phyloP scores from a whole-genome alignment of 2,329 filamentous ascomycete species.

The Sporothrix variecibatus region DNA sequence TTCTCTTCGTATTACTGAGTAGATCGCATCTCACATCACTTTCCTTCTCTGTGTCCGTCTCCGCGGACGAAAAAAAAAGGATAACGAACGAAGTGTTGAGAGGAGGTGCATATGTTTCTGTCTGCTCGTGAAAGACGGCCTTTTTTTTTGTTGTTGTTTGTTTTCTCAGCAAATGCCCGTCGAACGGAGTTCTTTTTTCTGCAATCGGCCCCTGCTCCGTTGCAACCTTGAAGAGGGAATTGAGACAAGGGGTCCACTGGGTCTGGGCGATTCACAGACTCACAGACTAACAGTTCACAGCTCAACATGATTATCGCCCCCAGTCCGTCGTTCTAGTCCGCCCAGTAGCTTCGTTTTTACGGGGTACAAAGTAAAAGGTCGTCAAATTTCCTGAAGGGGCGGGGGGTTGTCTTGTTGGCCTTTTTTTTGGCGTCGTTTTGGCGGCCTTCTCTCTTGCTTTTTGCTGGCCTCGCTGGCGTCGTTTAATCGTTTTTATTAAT shows the following conservation, averaged over 20 bases:
- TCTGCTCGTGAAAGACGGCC: background rate
- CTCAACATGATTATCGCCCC: background rate
- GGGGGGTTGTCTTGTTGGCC: background rate
- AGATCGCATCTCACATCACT: no score
- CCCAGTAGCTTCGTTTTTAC: background rate
- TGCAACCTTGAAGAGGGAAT: background rate
- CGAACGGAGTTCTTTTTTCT: background rate
- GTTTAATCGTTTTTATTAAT: background rate
- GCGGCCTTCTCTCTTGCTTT: background rate
- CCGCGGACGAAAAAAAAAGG: no score
- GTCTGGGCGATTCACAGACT: background rate
- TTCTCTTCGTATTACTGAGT: no score
- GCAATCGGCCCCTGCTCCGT: background rate
- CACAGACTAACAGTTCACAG: no score
- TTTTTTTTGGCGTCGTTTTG: background rate
- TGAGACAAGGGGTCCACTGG: background rate
- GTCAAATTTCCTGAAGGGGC: background rate
- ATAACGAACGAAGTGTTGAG: background rate
- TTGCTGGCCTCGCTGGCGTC: background rate
- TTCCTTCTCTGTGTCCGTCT: no score
- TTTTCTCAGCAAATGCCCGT: background rate
- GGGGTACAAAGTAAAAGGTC: background rate
- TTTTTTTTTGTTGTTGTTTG: background rate
- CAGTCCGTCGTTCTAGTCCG: background rate
- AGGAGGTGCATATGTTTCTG: background rate